Evolutionary conservation across 768 basidiomycete species (phyloP).

Genomic region (Hygrophorus pudorinus): DNA sequence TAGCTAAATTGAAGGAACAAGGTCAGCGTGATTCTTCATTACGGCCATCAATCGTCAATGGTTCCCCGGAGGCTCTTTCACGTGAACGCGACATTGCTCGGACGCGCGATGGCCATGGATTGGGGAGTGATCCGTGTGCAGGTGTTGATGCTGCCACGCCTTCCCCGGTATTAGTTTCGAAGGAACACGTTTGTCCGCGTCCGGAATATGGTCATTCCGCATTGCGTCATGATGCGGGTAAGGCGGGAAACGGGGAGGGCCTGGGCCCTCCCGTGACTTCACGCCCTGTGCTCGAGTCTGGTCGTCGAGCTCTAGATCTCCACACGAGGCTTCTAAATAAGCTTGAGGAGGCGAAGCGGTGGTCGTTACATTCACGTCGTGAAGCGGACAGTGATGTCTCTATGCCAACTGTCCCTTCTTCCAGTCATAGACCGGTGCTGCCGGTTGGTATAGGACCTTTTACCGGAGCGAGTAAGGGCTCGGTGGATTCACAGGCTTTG

Average conservation of each 20-base stretch:
- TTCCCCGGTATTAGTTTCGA: too few species aligned
- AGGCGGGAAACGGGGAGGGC: conserved; percentile 2
- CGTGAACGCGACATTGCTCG: too few species aligned
- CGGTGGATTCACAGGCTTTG: conserved; percentile 14
- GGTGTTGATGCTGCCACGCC: too few species aligned
- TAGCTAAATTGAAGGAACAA: conserved; percentile 6
- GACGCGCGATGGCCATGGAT: too few species aligned
- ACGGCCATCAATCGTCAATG: too few species aligned
- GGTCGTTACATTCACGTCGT: not conserved
- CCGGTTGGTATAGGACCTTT: not conserved
- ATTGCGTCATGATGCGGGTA: conserved; percentile 6
- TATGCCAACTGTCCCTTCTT: not conserved
- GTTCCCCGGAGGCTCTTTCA: too few species aligned
- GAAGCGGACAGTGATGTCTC: not conserved
- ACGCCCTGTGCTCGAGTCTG: conserved; percentile 1
- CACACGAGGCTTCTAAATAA: conserved; percentile 31
- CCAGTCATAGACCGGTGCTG: conserved; percentile 11
- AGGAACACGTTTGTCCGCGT: too few species aligned
- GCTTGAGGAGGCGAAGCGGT: conserved; percentile 33
- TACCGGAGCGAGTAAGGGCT: too few species aligned
- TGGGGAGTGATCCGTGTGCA: too few species aligned
- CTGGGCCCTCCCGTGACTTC: too few species aligned
- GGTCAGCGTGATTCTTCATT: not conserved
- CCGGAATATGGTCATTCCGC: conserved; percentile 3
- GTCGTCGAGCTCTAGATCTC: conserved; percentile 10